Evolutionary conservation across 1,284 basidiomycete species (phyloP), one percentile per base, ranked within the genome.

Genomic region (Ustilago tritici): DNA sequence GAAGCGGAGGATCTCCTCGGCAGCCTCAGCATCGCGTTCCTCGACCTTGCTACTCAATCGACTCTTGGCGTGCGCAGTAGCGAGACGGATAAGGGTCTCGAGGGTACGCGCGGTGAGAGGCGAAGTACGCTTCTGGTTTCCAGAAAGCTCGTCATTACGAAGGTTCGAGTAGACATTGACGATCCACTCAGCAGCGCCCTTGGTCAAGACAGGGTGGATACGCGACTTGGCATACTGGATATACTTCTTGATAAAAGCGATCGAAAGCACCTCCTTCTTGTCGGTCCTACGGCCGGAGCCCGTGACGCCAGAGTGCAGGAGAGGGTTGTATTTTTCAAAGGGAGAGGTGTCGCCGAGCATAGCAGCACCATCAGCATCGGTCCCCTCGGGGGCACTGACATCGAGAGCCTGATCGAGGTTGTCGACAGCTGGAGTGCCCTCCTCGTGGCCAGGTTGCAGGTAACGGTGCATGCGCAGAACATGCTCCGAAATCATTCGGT

Each of bases 401-500:
- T 84, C 81, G 32, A 85, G 76, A n/a, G 78, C 81, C 64, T 85
- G 84, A 55, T 92, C 90, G 68, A 98, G 91, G 82, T 90, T 94
- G 87, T 99, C 97, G 19, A 92, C 90, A 4, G 92, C 90, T 3
- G 96, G 97, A 4, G 89, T 88, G 36, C 89, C 89, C 88, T 98
- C 95, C 88, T 99, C 96, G 35, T 98, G 90, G 15, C 97, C 97
- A 2, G 95, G 95, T 73, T 95, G 93, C 49, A 98, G 90, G 87
- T 98, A 99, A 50, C 96, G 92, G 87, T 99, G 97, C 91, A 99
- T 95, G 40, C 97, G 91, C 64, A 99, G 90, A 70, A 99, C 96
- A 85, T 99, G 97, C 88, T 99, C 96, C 46, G 95, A 95, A 81
- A 99, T 98, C 87, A 90, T 90, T 34, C 97, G 92, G 87, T 99